Percentiles rank a stretch among this genome's conserved stretches.
Conservation (phyloP, 164 flowering plant species). For the Paratinospora sagittata region DNA sequence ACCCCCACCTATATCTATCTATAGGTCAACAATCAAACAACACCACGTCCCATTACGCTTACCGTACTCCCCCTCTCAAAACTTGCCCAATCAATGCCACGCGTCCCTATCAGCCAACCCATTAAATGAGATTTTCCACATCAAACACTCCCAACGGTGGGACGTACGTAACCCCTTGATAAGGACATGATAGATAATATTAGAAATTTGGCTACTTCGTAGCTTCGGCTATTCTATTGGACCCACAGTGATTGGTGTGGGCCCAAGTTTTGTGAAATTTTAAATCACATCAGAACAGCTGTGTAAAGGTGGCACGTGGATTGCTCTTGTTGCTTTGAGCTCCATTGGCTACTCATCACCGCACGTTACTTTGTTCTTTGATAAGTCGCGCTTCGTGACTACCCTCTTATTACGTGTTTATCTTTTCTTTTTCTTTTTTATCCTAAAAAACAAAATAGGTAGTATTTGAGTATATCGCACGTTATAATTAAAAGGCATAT, state of each 20-base stretch:
- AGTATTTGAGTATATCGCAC: too few species aligned
- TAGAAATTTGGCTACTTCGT: background rate
- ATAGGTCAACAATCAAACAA: background rate
- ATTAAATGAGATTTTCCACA: background rate
- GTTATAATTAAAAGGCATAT: too few species aligned
- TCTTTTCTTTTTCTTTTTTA: too few species aligned
- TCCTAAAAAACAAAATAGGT: too few species aligned
- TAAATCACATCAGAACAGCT: background rate
- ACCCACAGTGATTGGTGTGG: background rate
- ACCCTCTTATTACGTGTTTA: too few species aligned
- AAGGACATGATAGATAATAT: background rate
- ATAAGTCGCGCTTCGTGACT: too few species aligned
- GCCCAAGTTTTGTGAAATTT: background rate
- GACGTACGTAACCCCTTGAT: background rate
- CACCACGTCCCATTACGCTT: background rate
- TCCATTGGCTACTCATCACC: background rate
- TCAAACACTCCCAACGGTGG: background rate
- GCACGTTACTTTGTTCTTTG: too few species aligned
- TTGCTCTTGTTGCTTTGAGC: background rate
- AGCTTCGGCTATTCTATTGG: background rate
- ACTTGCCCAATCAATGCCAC: background rate
- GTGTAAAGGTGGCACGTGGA: background rate
- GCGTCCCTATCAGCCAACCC: background rate
- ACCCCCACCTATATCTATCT: background rate
- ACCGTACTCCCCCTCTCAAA: background rate